phyloP scores from a whole-genome alignment of 2,329 filamentous ascomycete species.

The Cladosporium halotolerans region DNA sequence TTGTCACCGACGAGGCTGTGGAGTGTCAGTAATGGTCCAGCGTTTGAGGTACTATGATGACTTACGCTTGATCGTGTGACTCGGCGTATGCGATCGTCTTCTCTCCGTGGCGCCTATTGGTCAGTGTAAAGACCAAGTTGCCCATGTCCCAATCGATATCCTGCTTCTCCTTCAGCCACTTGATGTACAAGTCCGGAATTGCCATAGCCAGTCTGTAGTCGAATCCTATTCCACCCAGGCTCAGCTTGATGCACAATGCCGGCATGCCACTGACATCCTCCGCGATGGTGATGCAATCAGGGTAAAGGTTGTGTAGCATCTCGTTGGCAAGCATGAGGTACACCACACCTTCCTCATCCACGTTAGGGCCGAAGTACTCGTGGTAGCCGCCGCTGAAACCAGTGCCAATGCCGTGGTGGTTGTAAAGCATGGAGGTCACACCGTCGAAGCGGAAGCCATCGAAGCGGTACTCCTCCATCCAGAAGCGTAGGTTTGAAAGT shows the following conservation, averaged over 20 bases:
- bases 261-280: slow-evolving; percentile 99
- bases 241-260: slow-evolving; percentile 79
- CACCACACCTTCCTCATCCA: slow-evolving; percentile 88
- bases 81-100: slow-evolving; percentile 98
- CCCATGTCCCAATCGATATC: slow-evolving; percentile 90
- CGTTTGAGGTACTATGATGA: slow-evolving; percentile 18
- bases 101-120: slow-evolving; percentile 88
- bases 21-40: slow-evolving; percentile 18
- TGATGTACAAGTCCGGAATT: slow-evolving; percentile 98
- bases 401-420: slow-evolving; percentile 94
- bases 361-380: slow-evolving; percentile 85
- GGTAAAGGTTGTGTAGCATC: slow-evolving; percentile 86
- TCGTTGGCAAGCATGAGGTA: slow-evolving; percentile 97
- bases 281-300: slow-evolving; percentile 81
- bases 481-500: slow-evolving; percentile 90
- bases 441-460: slow-evolving; percentile 98
- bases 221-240: slow-evolving; percentile 86
- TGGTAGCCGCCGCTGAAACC: slow-evolving; percentile 98
- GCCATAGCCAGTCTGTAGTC: slow-evolving; percentile 98
- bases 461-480: slow-evolving; percentile 98
- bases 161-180: slow-evolving; percentile 87
- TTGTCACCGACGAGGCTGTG: slow-evolving; percentile 88
- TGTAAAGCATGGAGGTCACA: slow-evolving; percentile 96
- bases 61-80: slow-evolving; percentile 94
- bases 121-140: slow-evolving; percentile 77